Conservation (phyloP, 1,284 basidiomycete genomes). For the Tilletia horrida region DNA sequence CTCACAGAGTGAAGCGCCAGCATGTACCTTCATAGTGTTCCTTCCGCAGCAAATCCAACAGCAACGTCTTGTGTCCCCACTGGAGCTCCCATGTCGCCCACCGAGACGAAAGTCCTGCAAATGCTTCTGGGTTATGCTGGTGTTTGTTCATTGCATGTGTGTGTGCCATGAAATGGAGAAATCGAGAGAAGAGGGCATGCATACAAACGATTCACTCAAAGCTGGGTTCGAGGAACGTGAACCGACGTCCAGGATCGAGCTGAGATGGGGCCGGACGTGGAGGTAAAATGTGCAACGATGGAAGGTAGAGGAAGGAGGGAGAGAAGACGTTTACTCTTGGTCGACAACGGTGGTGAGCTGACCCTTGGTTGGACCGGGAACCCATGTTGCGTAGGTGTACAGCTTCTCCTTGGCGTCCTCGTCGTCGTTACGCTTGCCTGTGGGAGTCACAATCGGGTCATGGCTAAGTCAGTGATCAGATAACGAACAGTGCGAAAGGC, state of each 20-base stretch:
- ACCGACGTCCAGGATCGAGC: too few species aligned
- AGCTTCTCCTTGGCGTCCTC: constrained; percentile 56
- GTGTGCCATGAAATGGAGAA: constrained; percentile 6
- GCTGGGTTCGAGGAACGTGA: too few species aligned
- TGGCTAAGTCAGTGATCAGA: too few species aligned
- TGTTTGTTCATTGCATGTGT: background rate
- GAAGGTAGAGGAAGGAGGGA: background rate
- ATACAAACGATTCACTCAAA: constrained; percentile 7
- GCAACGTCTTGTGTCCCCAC: too few species aligned
- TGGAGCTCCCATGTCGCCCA: too few species aligned
- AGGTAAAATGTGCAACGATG: background rate
- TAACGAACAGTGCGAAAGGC: too few species aligned
- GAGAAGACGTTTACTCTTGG: constrained; percentile 38
- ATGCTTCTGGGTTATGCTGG: too few species aligned
- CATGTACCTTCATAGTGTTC: background rate
- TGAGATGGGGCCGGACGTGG: background rate
- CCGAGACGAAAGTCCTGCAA: too few species aligned
- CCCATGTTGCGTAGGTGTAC: constrained; percentile 52
- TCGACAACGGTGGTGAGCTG: constrained; percentile 52
- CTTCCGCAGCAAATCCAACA: background rate
- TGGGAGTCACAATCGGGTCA: background rate
- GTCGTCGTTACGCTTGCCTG: constrained; percentile 55
- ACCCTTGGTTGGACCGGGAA: constrained; percentile 54
- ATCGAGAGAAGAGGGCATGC: background rate
- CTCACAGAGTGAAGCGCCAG: too few species aligned